A percentile compares a stretch with the other conserved stretches of the same genome.
Evolutionary conservation across 805 yeast genomes (phyloP).

Genomic region (Lipomyces chichibuensis): DNA sequence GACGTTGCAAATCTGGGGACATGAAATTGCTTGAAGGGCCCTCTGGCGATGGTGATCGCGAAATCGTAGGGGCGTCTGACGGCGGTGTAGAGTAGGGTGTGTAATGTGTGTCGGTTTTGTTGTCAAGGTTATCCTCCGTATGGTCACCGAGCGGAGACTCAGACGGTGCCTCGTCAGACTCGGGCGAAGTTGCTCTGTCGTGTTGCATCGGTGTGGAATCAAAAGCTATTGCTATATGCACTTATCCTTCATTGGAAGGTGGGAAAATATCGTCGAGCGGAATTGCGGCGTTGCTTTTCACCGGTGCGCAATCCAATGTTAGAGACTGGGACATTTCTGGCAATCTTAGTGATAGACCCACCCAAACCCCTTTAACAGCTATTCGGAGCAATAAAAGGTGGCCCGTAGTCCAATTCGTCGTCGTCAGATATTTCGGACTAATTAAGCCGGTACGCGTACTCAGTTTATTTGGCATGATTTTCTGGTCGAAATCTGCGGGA

Average conservation of each 20-base stretch:
- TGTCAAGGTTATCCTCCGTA: neutral
- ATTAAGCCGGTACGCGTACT: neutral
- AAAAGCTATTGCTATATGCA: neutral
- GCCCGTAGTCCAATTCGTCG: neutral
- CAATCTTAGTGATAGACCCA: neutral
- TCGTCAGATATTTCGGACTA: neutral
- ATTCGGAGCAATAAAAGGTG: neutral
- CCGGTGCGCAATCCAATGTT: neutral
- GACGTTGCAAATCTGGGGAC: slow-evolving; percentile 33
- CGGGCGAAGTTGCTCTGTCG: neutral
- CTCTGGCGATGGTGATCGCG: neutral
- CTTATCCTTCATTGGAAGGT: neutral
- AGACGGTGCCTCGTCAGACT: neutral
- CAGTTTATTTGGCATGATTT: neutral
- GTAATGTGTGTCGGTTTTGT: neutral
- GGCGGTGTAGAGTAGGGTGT: neutral
- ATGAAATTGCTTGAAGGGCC: neutral
- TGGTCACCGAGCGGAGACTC: neutral
- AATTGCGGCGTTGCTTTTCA: neutral
- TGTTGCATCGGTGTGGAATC: neutral
- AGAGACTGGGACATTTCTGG: too few relatives aligned
- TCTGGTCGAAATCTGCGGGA: neutral
- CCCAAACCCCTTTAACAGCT: neutral
- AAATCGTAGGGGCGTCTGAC: neutral
- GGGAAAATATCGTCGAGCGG: neutral